phyloP scores from a whole-genome alignment of 2,329 filamentous ascomycete genomes.

The Pyrenophora teres region DNA sequence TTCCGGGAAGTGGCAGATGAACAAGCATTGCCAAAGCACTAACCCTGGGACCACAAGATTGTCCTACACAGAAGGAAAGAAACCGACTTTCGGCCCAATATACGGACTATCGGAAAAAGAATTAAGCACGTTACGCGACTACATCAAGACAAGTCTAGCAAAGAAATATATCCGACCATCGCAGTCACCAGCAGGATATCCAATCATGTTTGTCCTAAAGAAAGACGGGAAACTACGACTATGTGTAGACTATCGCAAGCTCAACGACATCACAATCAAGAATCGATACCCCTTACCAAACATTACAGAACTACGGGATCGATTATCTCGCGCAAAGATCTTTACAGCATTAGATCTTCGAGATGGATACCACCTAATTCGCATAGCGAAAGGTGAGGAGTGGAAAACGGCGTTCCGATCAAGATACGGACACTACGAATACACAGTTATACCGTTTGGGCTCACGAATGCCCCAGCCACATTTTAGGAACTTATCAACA shows the following conservation, averaged over 20 bases:
- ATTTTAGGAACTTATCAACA: too few relatives aligned
- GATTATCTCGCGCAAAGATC: constrained; percentile 7
- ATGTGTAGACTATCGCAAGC: too few relatives aligned
- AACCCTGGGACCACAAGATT: not conserved
- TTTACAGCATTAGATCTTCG: constrained; percentile 14
- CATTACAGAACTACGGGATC: constrained; percentile 10
- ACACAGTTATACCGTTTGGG: constrained; percentile 6
- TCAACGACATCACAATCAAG: not conserved
- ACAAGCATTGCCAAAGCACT: not conserved
- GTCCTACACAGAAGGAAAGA: not conserved
- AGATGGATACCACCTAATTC: constrained; percentile 6
- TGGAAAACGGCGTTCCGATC: constrained; percentile 14
- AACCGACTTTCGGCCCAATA: too few relatives aligned
- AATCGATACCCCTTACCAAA: constrained; percentile 4
- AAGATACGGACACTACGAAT: constrained; percentile 10
- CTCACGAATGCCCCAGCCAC: constrained; percentile 3
- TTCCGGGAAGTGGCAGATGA: not conserved
- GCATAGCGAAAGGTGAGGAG: constrained; percentile 8
- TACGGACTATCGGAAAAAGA: too few relatives aligned
- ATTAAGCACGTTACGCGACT: too few relatives aligned
- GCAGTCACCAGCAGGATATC: too few relatives aligned
- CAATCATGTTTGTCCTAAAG: too few relatives aligned
- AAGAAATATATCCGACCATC: too few relatives aligned
- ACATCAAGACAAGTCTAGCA: too few relatives aligned
- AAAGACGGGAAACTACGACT: too few relatives aligned